Conservation (phyloP, 371 early-diverging fungal species). For the Apophysomyces ossiformis region DNA sequence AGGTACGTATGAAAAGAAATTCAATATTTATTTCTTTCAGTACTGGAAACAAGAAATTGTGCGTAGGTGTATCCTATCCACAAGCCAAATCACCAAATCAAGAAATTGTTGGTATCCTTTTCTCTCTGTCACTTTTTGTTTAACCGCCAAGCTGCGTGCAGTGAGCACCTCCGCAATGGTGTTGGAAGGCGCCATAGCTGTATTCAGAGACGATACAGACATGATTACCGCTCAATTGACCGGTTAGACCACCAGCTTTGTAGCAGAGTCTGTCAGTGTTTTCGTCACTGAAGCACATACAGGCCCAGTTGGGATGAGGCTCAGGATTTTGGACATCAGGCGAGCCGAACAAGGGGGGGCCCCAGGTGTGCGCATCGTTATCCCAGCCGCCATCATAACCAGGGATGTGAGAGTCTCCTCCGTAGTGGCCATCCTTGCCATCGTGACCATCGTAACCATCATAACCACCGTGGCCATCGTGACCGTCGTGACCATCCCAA, state of each 20-base stretch:
- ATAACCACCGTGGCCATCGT: neutral
- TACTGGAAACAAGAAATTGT: too few relatives aligned
- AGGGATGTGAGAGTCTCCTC: neutral
- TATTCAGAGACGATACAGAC: conserved; percentile 9
- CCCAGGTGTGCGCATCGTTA: neutral
- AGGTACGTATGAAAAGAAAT: too few relatives aligned
- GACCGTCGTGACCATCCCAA: neutral
- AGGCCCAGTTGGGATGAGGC: neutral
- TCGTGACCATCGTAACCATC: neutral
- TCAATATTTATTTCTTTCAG: too few relatives aligned
- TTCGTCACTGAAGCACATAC: neutral
- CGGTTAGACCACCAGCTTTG: neutral
- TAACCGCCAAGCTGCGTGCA: neutral
- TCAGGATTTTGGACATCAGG: neutral
- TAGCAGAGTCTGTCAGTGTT: conserved; percentile 3
- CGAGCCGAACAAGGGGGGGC: neutral
- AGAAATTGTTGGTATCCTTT: too few relatives aligned
- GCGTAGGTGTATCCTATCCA: too few relatives aligned
- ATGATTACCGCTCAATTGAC: neutral
- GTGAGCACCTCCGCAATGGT: neutral
- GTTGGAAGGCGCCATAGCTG: conserved; percentile 1
- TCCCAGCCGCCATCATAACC: neutral
- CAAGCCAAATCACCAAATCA: too few relatives aligned
- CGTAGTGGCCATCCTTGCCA: neutral
- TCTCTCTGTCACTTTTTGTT: neutral